Base-by-base conservation (phyloP, 1,284 basidiomycete species). In the Apiotrichum akiyoshidainum region DNA sequence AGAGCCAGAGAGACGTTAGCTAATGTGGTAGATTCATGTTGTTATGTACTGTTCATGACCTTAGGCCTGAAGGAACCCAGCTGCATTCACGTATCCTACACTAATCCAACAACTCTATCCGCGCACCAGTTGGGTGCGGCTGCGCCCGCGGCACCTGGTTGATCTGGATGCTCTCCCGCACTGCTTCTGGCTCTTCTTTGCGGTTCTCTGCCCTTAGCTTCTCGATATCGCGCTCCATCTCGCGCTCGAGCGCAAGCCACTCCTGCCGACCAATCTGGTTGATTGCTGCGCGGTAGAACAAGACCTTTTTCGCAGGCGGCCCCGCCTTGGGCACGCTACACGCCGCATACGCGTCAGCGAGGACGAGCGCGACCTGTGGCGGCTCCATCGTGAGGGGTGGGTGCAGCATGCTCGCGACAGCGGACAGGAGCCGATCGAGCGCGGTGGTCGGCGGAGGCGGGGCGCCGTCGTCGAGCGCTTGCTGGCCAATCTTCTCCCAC, bases 211-310 rank as follows among this genome's bases (percentile, higher is more conserved):
- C 57, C 35, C 58, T 41, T 31, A 73, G 41, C 54, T 55, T 59
- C 33, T 64, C 56, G 5, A 66, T 50, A 48, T 72, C 70, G 16
- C 52, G 54, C 46, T 48, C 46, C 11, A 73, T 60, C 42, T 72
- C 70, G 6, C 37, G 48, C 50, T 71, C 64, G 40, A 76, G 33
- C 0, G 37, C 33, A 11, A 74, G 54, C 76, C 76, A 78, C 8
- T 72, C 65, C 12, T 44, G 45, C 16, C 76, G 46, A 2, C 37
- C 50, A 5, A 76, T 31, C 39, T 65, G 51, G 12, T 42, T 19
- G 35, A 75, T 51, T 0, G 73, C 69, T 5, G 64, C 68, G 22
- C 67, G 42, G 53, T 75, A 77, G 59, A 78, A 78, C 9, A 64
- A 66, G 6, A 77, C 48, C 57, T 78, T 78, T 37, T 64, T 65